Percentiles rank a stretch among this genome's conserved stretches.
Evolutionary conservation across 208 protist species (phyloP).

Genomic region (Novymonas esmeraldas): DNA sequence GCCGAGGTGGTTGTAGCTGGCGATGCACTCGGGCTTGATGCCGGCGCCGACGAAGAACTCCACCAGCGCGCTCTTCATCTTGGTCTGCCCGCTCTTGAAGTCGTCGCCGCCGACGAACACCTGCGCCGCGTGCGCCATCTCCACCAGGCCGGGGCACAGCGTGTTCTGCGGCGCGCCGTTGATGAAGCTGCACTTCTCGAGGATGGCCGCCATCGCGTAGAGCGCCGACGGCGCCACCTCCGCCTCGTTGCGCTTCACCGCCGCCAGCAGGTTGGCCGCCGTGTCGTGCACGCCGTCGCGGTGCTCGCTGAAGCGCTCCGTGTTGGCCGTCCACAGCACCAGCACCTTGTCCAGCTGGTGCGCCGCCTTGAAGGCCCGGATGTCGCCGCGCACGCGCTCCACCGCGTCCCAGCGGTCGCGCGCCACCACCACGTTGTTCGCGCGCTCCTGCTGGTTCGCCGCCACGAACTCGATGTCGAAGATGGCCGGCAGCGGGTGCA

Average conservation of each 20-base stretch:
- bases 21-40: slow-evolving; percentile 86
- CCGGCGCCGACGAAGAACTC: slow-evolving; percentile 98
- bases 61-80: slow-evolving; percentile 98
- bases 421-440: slow-evolving; percentile 95
- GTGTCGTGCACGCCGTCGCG: slow-evolving; percentile 95
- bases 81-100: slow-evolving; percentile 99
- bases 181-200: slow-evolving; percentile 97
- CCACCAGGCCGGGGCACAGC: slow-evolving; percentile 95
- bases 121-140: slow-evolving; percentile 89
- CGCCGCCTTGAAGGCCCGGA: slow-evolving; percentile 86
- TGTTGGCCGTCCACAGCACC: slow-evolving; percentile 99
- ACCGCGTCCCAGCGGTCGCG: slow-evolving; percentile 93
- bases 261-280: slow-evolving; percentile 93
- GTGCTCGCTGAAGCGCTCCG: slow-evolving; percentile 97
- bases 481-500: slow-evolving; percentile 95
- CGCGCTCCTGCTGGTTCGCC: slow-evolving; percentile 96
- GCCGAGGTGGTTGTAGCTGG: slow-evolving; percentile 96
- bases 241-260: slow-evolving; percentile 84
- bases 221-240: slow-evolving; percentile 97
- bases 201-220: slow-evolving; percentile 97
- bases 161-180: slow-evolving; percentile 99
- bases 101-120: slow-evolving; percentile 98
- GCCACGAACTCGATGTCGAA: slow-evolving; percentile 99
- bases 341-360: slow-evolving; percentile 97
- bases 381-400: slow-evolving; percentile 95